Evolutionary conservation across 164 flowering plant genomes (phyloP), one percentile per base, ranked within the genome.

Genomic region (Dillenia suffruticosa): DNA sequence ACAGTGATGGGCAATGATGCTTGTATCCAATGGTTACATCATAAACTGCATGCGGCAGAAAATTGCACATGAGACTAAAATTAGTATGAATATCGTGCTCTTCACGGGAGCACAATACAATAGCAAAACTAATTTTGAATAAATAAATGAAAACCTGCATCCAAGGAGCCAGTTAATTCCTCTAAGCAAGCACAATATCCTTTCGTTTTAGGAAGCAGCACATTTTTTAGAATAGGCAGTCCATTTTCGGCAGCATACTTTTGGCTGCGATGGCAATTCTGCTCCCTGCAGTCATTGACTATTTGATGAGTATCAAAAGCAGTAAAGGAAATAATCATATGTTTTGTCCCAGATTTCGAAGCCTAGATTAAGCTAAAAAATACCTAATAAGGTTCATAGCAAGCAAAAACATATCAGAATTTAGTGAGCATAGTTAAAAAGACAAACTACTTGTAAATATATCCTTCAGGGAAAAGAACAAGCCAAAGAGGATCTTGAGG

Each of bases 401-500:
- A 19, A 19, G 22, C 22, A 19, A 19, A 19, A 19, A 19, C 1
- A 19, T 19, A 19, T 19, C 22, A 19, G 22, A 19, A 19, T 19
- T 19, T 19, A 19, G 22, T 19, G 1, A 19, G 22, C 22, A 19
- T 19, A 19, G 22, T 19, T 19, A 19, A 19, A 19, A 19, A 19
- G 45, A 67, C 67, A 44, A 61, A 56, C 84, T 89, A 91, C 98
- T 93, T 86, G 77, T 70, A 91, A 77, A 91, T 96, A 7, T 97
- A 91, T 73, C 98, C 98, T 76, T 94, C 98, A 4, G 98, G 98
- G 72, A 94, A 94, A 64, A 91, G 66, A 59, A 83, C 96, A 69
- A 94, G 93, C 97, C 98, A 94, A 1, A 94, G 77, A 40, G 92
- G 88, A 74, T 89, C 97, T 32, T 44, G 66, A 9, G 74, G 82